Base-by-base conservation (phyloP, 2,329 filamentous ascomycete genomes). In the Ceratocystis papillata region DNA sequence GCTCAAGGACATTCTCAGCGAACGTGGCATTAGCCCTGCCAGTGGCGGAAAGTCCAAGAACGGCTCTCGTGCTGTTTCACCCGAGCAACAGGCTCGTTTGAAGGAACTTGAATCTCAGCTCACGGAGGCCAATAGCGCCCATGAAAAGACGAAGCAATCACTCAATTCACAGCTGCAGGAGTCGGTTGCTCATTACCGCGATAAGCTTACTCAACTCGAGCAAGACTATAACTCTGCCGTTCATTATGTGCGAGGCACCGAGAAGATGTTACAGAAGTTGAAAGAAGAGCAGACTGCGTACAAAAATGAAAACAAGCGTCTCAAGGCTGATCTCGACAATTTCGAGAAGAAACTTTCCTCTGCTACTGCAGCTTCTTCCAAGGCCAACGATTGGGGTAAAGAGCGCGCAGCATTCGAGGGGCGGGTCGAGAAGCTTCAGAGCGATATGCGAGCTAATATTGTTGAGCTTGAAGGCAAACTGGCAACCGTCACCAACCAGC, bases 181-280 rank as follows among this genome's bases (percentile, higher is more conserved):
- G 72, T 87, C 90, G n/a, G 93, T 96, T 74, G 82, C 85, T 65
- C 84, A 89, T 60, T 97, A 96, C 77, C 88, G 92, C 69, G 92
- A 96, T 74, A 96, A 96, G 75, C 81, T 99, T 64, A 84, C 90
- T 67, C 92, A 96, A 73, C 84, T 99, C 41, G 92, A 97, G 76
- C 96, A 92, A 73, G 94, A 99, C 75, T 96, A 99, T 74, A 91
- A 96, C 75, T 96, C 94, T 53, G 93, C 94, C 17, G 92, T 97
- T 62, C 94, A 96, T 76, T 99, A 99, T 73, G 90, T 99, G 70
- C 95, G 96, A 76, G 94, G 94, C 67, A 97, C 94, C 1, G 94
- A 99, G 77, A 97, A 96, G 82, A 96, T 99, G 91, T 83, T 99
- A 62, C 92, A 94, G 76, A 93, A 95, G 75, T 93, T 99, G 81